Evolutionary conservation across 176 grass and related monocot species (phyloP), one percentile per base, ranked within the genome.

Genomic region (Eremochloa ophiuroides): DNA sequence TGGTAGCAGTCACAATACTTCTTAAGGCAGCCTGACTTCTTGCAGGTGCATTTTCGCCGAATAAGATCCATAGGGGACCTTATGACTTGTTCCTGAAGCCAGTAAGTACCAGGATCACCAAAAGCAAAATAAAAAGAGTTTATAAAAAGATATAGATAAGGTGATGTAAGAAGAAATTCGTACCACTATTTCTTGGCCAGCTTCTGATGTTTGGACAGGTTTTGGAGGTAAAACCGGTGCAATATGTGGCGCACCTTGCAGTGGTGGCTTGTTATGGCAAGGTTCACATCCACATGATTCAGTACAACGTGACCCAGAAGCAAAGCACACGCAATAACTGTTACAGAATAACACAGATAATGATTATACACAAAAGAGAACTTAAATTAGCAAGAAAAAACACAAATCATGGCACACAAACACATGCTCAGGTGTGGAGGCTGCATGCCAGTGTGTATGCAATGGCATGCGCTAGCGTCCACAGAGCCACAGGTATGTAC

Each of bases 1-100:
- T 91, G 89, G 60, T 60, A 91, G 65, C 89, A 91, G 28, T 91
- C 89, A 80, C 89, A 91, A 15, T 91, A 91, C 84, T 91, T 91
- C 72, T 91, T 91, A 48, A 91, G 89, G 85, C 89, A 91, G 39
- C 71, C 48, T 20, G 89, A 87, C 77, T 91, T 91, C 73, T 91
- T 91, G 65, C 89, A 91, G 15, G 80, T 91, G 76, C 89, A 91
- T 87, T 87, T 87, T 84, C 85, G 87, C 66, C 82, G 84, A 66
- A 56, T 35, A 68, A 90, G 7, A 64, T 90, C 88, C 67, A 84
- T 66, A 40, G 81, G 85, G 35, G 71, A 91, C 66, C 74, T 90
- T 62, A 77, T 72, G 56, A 63, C 6, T 74, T 75, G 87, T 69
- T 90, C 88, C 88, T 90, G 65, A 27, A 62, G 67, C 64, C 2